A percentile compares a stretch with the other conserved stretches of the same genome.
These are phyloP conservation scores for Pyrus hybrid DNA, from an alignment of 331 rosid genomes.

Conservation along the genomic window DNA sequence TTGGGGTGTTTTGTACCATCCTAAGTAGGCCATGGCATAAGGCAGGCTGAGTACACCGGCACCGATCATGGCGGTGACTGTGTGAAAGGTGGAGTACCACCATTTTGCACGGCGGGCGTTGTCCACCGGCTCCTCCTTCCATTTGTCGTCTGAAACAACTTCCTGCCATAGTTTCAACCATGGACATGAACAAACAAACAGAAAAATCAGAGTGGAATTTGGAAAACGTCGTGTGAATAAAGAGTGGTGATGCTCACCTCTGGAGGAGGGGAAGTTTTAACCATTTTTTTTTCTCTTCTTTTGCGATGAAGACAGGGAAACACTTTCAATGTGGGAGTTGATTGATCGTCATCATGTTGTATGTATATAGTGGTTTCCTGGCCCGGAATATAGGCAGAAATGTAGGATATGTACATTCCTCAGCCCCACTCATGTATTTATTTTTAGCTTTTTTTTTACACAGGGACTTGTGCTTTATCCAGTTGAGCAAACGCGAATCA, in stretches of 20 bases:
- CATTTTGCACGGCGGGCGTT: conserved; percentile 63
- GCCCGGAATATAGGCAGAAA: conserved; percentile 10
- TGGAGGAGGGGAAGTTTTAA: conserved; percentile 29
- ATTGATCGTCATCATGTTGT: conserved; percentile 9
- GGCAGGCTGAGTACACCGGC: conserved; percentile 91
- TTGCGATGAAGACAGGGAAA: conserved; percentile 2
- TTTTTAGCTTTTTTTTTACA: neutral
- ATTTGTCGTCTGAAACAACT: conserved; percentile 34
- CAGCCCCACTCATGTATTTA: neutral
- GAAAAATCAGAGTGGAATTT: neutral
- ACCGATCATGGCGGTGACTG: conserved; percentile 87
- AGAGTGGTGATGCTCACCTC: conserved; percentile 29
- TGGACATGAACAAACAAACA: neutral
- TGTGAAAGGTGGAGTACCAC: conserved; percentile 94
- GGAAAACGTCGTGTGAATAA: neutral
- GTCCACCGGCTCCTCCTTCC: conserved; percentile 33
- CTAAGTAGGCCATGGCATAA: conserved; percentile 79
- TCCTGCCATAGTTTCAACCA: conserved; percentile 20
- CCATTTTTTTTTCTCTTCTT: conserved; percentile 28
- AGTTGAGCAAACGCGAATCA: neutral
- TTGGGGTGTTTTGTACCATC: conserved; percentile 51
- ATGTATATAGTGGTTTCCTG: conserved; percentile 29
- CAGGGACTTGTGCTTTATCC: neutral
- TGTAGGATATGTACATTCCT: neutral
- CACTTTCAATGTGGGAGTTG: conserved; percentile 18